Evolutionary conservation across 176 grass and related monocot genomes (phyloP), one percentile per base, ranked within the genome.

Genomic region (Elaeis guineensis): DNA sequence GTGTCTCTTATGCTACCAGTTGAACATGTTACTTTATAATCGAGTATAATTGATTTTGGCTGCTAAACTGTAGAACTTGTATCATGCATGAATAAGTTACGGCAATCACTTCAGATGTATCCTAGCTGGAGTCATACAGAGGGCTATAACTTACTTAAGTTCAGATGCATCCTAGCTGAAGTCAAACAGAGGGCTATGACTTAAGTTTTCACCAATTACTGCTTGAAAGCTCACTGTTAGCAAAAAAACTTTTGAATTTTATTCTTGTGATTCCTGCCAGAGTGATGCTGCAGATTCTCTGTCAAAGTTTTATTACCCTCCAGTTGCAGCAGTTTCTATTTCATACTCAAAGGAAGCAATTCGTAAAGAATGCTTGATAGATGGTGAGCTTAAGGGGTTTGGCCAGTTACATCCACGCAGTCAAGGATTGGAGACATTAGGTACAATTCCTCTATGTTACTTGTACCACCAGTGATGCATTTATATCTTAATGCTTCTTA

Each of bases 391-490:
- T 60, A 75, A 92, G 73, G 93, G 87, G 63, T 98, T 98, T 3
- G 93, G 93, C 18, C 93, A 98, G 73, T 66, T 98, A 58, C 87
- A 92, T 89, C 93, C 87, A 50, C 93, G 87, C 49, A 89, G 87
- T 69, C 87, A 98, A 83, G 84, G 84, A 66, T 65, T 92, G 51
- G 84, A 98, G 71, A 92, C 93, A 69, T 75, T 92, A 89, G 93
- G 84, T 98, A 63, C 14, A 39, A 3, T 63, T 23, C 26, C 17
- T 30, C 28, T 17, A 30, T 22, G 0, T 44, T 59, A 20, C 2
- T 30, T 24, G 2, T 44, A 44, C 35, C 35, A 44, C 29, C 22
- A 17, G 49, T 58, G 21, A 15, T 24, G 15, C 32, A 49, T 24
- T 55, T 50, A 59, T 50, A 21, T 21, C 15, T 17, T 51, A 23